Evolutionary conservation across 257 asterid genomes (phyloP), one percentile per base, ranked within the genome.

Genomic region (Solanum ossicruentum): DNA sequence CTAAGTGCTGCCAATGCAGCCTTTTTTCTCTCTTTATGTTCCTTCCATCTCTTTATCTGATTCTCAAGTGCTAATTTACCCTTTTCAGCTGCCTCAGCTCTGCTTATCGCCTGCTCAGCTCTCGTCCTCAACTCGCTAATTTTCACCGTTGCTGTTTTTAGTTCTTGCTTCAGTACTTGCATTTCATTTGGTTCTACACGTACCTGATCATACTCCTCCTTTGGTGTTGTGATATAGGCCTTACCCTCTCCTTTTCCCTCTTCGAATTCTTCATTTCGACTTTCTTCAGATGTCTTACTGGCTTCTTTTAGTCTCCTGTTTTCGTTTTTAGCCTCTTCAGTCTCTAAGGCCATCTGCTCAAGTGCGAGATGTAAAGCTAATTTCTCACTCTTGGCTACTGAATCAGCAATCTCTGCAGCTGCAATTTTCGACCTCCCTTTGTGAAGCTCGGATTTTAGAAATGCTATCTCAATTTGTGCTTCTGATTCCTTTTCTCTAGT

Each of bases 41-140:
- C 94, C 83, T 86, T 92, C 87, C 92, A 84, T 87, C 84, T 90
- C 91, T 80, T 93, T 28, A 89, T 87, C 88, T 89, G 85, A 49
- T 89, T 93, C 86, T 93, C 98, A 69, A 95, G 84, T 21, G 36
- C 87, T 0, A 56, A 63, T 69, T 91, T 93, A 2, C 89, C 92
- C 69, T 88, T 95, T 84, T 93, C 98, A 1, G 97, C 98, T 0
- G 91, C 93, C 77, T 95, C 97, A 0, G 98, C 98, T 60, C 98
- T 87, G 92, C 93, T 92, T 57, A 87, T 92, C 8, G 98, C 98
- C 39, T 93, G 98, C 67, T 93, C 98, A n/a, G 93, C 91, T 57
- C 97, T 63, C 21, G 91, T 88, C 91, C 98, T 85, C 28, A 91
- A 87, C 88, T 93, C 98, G 7, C 86, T 88, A 6, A 90, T 85